A percentile compares a stretch with the other conserved stretches of the same genome.
Conservation (phyloP, 371 early-diverging fungal species). For the Mortierella sp. region DNA sequence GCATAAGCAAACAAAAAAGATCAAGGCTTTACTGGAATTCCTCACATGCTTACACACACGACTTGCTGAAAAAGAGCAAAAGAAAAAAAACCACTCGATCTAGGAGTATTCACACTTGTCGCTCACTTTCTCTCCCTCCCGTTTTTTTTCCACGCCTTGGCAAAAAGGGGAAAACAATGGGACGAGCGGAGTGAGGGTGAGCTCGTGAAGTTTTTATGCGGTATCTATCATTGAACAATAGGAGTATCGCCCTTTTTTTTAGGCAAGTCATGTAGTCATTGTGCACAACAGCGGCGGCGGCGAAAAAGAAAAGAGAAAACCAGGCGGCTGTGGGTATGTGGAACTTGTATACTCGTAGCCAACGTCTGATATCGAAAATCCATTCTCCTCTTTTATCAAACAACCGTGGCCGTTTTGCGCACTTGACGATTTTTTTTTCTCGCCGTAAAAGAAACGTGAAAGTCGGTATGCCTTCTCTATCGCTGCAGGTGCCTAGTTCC, state of each 20-base stretch:
- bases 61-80: not conserved
- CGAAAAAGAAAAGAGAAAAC: not conserved
- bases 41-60: not conserved
- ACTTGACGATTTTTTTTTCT: not conserved
- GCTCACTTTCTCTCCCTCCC: not conserved
- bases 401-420: constrained; percentile 8
- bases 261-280: not conserved
- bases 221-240: not conserved
- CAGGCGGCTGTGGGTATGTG: not conserved
- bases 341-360: not conserved
- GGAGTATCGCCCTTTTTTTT: constrained; percentile 3
- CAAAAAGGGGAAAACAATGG: not conserved
- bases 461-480: not conserved
- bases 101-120: not conserved
- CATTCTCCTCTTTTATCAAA: not conserved
- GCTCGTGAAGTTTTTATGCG: not conserved
- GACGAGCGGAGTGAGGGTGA: not conserved
- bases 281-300: not conserved
- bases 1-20: not conserved
- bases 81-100: not conserved
- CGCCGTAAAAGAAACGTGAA: not conserved
- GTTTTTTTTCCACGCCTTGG: constrained; percentile 1
- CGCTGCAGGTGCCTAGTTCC: not conserved
- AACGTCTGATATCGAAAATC: constrained; percentile 7
- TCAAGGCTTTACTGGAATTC: not conserved